Evolutionary conservation across 2,329 filamentous ascomycete genomes (phyloP), one percentile per base, ranked within the genome.

Genomic region (Coleophoma crateriformis): DNA sequence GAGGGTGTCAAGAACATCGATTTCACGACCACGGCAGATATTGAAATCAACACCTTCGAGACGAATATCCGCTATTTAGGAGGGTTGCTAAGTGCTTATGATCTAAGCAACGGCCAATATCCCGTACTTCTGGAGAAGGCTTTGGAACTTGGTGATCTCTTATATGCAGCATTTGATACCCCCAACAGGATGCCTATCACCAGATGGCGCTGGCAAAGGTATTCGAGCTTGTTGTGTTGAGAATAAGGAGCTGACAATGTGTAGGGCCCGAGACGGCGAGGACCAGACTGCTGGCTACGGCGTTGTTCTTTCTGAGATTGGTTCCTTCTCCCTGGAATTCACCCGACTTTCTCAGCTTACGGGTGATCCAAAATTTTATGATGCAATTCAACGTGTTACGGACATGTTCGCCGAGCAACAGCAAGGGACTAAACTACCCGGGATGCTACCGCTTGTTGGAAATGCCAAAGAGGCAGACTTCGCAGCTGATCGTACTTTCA

Each of bases 111-210:
- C 3, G 50, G 42, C 3, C 43, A 49, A 22, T 85, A 95, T 59
- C 68, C 75, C 13, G 72, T 86, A 14, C 74, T 88, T 19, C 69
- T 88, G 32, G 75, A 82, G 42, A 88, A 88, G 62, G 83, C 85
- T 8, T 71, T 82, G 22, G 82, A 88, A 63, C 71, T 87, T 15
- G 85, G 78, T 13, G 83, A 88, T 55, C 76, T 88, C 53, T 65
- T 88, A 27, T 85, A 85, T 67, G 79, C 80, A 47, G 79, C 82
- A 1, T 88, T 88, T 58, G 85, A 88, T 66, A 96, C 91, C 0
- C 90, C 90, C 0, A 96, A 96, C 66, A 83, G 88, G 58, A 92
- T 96, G 87, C 90, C 90, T 2, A 70, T 88, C 27, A 32, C 45
- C 11, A 44, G 40, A 22, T 51, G 39, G 39, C 32, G 46, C 14